Base-by-base conservation (phyloP, 371 early-diverging fungal genomes). In the Mucor sp. region DNA sequence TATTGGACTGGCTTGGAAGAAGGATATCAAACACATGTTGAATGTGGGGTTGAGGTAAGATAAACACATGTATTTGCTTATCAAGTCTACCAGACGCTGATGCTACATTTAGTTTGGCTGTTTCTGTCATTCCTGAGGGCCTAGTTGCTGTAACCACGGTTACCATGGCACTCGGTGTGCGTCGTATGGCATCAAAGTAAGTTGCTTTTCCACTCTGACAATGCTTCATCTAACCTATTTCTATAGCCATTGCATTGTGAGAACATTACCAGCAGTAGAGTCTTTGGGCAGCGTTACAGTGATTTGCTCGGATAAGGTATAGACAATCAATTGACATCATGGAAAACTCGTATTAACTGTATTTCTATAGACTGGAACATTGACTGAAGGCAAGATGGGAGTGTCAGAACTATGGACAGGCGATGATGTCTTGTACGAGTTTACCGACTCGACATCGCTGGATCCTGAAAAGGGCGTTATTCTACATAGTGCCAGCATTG, bases 51-150 rank as follows among this genome's bases (percentile, higher is more conserved):
- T 57, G 30, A 57, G 57, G 57, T 57, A 27, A 12, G 53, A 9
- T 53, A n/a, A n/a, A 50, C 11, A 21, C 21, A 6, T 25, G 21
- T 7, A n/a, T 50, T 23, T 50, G 8, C 25, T 53, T 11, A 11
- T 9, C 14, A 53, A 23, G 23, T 14, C 27, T 14, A 5, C 23
- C 27, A 53, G 5, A 25, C n/a, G n/a, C n/a, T n/a, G n/a, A n/a
- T n/a, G n/a, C n/a, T n/a, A 30, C 30, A 30, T 30, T 30, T 67
- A 72, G 70, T 25, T 79, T 97, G 57, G 95, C 93, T 15, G 93
- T 98, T 32, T 91, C 95, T 21, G 93, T 95, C 32, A 93, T 98
- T 62, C 98, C 98, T 28, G 97, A 96, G 76, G 98, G 97, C 64
- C 81, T 97, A 17, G 90, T 95, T 32, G 94, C 95, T n/a, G 95